Percentiles rank a stretch among this genome's conserved stretches.
Evolutionary conservation across 2,329 filamentous ascomycete species (phyloP).

Genomic region (Epichloe hybrida): DNA sequence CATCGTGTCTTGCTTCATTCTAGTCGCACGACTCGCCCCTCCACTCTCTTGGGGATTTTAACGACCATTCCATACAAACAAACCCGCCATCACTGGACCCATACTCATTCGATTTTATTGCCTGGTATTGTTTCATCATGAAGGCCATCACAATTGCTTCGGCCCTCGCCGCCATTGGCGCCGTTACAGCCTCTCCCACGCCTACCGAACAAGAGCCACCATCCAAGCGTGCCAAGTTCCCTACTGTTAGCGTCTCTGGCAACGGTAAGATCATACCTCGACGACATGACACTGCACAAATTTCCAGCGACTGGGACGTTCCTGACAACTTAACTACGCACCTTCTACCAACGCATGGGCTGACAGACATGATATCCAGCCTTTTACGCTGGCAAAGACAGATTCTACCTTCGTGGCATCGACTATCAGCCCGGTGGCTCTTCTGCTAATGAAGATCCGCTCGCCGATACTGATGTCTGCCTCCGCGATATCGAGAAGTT

Average conservation of each 20-base stretch:
- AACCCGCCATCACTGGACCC: neutral
- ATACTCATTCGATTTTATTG: conserved; percentile 4
- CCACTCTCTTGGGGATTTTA: conserved; percentile 8
- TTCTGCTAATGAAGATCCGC: conserved; percentile 51
- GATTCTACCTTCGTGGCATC: conserved; percentile 47
- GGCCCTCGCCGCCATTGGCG: conserved; percentile 31
- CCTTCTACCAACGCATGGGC: neutral
- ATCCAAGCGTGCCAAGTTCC: conserved; percentile 35
- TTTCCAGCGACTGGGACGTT: neutral
- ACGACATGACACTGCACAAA: too few relatives aligned
- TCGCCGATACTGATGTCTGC: conserved; percentile 58
- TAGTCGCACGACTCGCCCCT: conserved; percentile 3
- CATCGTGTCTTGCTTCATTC: conserved; percentile 1
- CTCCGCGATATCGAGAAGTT: conserved; percentile 70
- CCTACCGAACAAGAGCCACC: conserved; percentile 32
- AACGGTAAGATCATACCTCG: conserved; percentile 31
- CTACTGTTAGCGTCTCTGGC: conserved; percentile 39
- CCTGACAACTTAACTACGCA: neutral
- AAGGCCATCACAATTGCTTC: conserved; percentile 33
- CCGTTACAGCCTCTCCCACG: conserved; percentile 36
- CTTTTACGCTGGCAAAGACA: conserved; percentile 38
- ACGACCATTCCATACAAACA: neutral
- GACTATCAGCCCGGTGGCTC: conserved; percentile 52
- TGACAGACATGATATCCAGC: conserved; percentile 22
- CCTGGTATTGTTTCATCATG: conserved; percentile 26